Conservation (phyloP, 345 rosid species). For the Lenwebbia sp. region DNA sequence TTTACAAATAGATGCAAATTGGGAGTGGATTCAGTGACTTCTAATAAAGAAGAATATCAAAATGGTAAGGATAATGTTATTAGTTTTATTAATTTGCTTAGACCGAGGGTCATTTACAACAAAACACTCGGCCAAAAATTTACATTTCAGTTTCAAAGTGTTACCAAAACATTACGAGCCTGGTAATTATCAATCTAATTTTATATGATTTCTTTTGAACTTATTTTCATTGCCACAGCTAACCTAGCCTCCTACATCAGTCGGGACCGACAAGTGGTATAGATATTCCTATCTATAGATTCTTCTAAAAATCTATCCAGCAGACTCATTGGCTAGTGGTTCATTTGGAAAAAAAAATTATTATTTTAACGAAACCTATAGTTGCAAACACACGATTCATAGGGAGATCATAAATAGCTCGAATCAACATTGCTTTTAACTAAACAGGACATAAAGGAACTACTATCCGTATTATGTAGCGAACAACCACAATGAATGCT, state of each 20-base stretch:
- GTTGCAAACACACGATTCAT: not conserved
- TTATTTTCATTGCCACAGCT: not conserved
- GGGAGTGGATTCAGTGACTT: not conserved
- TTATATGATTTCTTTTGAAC: not conserved
- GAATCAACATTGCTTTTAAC: not conserved
- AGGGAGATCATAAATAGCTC: not conserved
- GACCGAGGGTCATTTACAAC: not conserved
- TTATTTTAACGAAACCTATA: not conserved
- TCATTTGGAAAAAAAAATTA: accelerated
- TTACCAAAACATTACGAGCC: not conserved
- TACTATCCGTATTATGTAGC: not conserved
- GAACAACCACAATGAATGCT: not conserved
- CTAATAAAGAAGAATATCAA: not conserved
- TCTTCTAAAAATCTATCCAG: not conserved
- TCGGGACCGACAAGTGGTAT: not conserved
- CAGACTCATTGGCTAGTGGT: not conserved
- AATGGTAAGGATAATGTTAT: not conserved
- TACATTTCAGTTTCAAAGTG: not conserved
- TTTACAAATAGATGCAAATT: not conserved
- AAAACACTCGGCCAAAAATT: not conserved
- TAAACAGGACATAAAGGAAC: not conserved
- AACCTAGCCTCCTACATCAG: not conserved
- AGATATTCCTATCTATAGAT: not conserved
- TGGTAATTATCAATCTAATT: not conserved
- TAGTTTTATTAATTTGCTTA: not conserved